phyloP scores from a whole-genome alignment of 805 yeast genomes.

The Crinitomyces ghanaensis region DNA sequence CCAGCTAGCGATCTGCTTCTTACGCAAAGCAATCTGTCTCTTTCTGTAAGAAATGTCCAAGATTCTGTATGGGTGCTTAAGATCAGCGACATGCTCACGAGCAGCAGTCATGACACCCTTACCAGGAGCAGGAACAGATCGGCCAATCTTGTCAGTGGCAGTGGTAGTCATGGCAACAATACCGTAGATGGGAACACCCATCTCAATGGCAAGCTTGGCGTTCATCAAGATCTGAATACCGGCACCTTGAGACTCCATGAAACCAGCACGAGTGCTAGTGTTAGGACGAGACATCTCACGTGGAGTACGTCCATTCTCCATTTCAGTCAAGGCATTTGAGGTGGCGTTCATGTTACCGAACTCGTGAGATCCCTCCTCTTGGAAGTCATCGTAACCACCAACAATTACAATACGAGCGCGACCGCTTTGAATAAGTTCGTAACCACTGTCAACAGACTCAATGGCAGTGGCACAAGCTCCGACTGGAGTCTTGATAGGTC shows the following conservation, averaged over 20 bases:
- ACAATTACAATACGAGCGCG: slow-evolving; percentile 94
- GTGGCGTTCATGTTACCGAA: slow-evolving; percentile 99
- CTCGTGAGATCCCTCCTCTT: slow-evolving; percentile 96
- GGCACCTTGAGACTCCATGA: slow-evolving; percentile 99
- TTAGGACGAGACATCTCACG: slow-evolving; percentile 98
- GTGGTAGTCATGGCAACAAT: slow-evolving; percentile 89
- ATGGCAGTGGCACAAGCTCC: slow-evolving; percentile 99
- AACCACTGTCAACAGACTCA: slow-evolving; percentile 93
- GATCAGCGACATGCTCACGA: slow-evolving; percentile 75
- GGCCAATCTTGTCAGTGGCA: slow-evolving; percentile 96
- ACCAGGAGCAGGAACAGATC: slow-evolving; percentile 99
- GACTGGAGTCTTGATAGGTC: slow-evolving; percentile 98
- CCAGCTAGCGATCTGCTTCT: slow-evolving; percentile 71
- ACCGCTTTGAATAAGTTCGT: slow-evolving; percentile 84
- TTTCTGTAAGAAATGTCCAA: slow-evolving; percentile 87
- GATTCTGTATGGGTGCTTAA: slow-evolving; percentile 69
- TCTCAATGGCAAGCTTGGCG: slow-evolving; percentile 83
- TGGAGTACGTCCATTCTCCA: slow-evolving; percentile 94
- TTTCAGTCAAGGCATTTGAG: slow-evolving; percentile 76
- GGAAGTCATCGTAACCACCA: slow-evolving; percentile 99
- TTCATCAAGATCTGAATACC: slow-evolving; percentile 96
- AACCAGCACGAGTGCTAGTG: slow-evolving; percentile 91
- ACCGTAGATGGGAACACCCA: slow-evolving; percentile 99
- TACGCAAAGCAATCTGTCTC: slow-evolving; percentile 77
- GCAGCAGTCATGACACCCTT: slow-evolving; percentile 98